Percentiles rank a stretch among this genome's conserved stretches.
Evolutionary conservation across 257 asterid species (phyloP).

Genomic region (Handroanthus guayacan): DNA sequence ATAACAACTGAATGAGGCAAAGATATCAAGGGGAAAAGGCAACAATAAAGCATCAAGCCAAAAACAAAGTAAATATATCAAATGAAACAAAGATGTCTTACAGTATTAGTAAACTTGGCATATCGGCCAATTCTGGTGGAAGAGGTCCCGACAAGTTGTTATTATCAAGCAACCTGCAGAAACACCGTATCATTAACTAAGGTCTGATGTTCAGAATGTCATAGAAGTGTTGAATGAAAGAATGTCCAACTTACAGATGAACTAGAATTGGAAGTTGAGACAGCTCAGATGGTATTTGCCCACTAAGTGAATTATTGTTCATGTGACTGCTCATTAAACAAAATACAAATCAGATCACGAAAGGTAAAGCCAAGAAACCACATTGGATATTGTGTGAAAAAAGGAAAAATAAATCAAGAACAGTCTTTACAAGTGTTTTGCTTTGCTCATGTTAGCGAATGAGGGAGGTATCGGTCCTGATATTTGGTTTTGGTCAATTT

Average conservation of each 20-base stretch:
- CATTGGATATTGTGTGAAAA: not conserved
- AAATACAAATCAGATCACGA: slow-evolving; percentile 31
- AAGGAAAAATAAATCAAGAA: slow-evolving; percentile 19
- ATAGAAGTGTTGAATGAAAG: slow-evolving; percentile 13
- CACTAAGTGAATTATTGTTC: slow-evolving; percentile 96
- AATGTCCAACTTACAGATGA: slow-evolving; percentile 79
- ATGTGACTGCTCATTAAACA: slow-evolving; percentile 77
- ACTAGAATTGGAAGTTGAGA: slow-evolving; percentile 82
- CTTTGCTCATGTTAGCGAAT: slow-evolving; percentile 71
- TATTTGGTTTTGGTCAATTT: slow-evolving; percentile 87
- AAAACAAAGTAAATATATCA: slow-evolving; percentile 10
- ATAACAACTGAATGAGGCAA: too few relatives aligned
- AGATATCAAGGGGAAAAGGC: not conserved
- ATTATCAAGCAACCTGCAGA: slow-evolving; percentile 93
- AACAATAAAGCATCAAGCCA: slow-evolving; percentile 21
- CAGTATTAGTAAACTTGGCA: slow-evolving; percentile 75
- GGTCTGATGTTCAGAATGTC: slow-evolving; percentile 20
- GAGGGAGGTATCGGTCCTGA: slow-evolving; percentile 86
- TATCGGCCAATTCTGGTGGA: slow-evolving; percentile 77
- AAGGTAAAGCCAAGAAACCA: slow-evolving; percentile 11
- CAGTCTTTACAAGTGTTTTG: slow-evolving; percentile 71
- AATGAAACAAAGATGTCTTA: slow-evolving; percentile 48
- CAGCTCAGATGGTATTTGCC: slow-evolving; percentile 83
- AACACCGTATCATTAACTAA: slow-evolving; percentile 19
- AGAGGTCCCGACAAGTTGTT: slow-evolving; percentile 91